phyloP scores from a whole-genome alignment of 139 green algal species.

The Chlamydomonas schloesseri region DNA sequence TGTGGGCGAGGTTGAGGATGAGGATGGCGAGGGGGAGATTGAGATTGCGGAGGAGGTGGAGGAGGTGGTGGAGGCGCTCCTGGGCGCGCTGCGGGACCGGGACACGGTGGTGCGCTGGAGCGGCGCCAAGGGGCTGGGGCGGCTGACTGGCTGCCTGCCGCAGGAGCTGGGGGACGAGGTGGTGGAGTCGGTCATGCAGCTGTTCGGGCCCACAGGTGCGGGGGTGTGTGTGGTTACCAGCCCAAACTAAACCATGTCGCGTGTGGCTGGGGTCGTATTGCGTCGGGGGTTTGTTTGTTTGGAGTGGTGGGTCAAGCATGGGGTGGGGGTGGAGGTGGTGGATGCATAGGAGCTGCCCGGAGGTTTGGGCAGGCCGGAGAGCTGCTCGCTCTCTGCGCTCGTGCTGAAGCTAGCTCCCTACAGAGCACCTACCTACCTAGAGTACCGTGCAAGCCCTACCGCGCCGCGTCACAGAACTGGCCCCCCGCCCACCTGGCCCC shows the following conservation, averaged over 20 bases:
- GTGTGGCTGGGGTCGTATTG: too few species aligned
- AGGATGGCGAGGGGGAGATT: slow-evolving; percentile 66
- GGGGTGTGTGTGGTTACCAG: too few species aligned
- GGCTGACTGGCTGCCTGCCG: slow-evolving; percentile 88
- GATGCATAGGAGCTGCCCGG: too few species aligned
- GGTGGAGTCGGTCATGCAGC: slow-evolving; percentile 74
- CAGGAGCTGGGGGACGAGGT: slow-evolving; percentile 90
- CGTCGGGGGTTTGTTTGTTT: neutral
- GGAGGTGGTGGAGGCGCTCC: slow-evolving; percentile 64
- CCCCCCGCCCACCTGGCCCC: neutral
- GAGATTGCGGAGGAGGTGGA: slow-evolving; percentile 77
- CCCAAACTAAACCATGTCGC: too few species aligned
- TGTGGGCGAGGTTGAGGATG: neutral
- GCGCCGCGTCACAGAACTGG: too few species aligned
- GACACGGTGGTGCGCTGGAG: slow-evolving; percentile 97
- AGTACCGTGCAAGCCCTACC: too few species aligned
- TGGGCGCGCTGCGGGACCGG: slow-evolving; percentile 82
- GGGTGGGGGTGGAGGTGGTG: neutral
- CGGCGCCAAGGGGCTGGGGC: slow-evolving; percentile 93
- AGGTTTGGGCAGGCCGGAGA: too few species aligned
- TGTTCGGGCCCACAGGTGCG: slow-evolving; percentile 73
- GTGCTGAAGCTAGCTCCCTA: too few species aligned
- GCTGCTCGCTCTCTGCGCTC: too few species aligned
- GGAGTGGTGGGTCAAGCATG: neutral
- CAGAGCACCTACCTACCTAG: too few species aligned